Evolutionary conservation across 768 basidiomycete species (phyloP), one percentile per base, ranked within the genome.

Genomic region (Xerocomellus chrysenteron): DNA sequence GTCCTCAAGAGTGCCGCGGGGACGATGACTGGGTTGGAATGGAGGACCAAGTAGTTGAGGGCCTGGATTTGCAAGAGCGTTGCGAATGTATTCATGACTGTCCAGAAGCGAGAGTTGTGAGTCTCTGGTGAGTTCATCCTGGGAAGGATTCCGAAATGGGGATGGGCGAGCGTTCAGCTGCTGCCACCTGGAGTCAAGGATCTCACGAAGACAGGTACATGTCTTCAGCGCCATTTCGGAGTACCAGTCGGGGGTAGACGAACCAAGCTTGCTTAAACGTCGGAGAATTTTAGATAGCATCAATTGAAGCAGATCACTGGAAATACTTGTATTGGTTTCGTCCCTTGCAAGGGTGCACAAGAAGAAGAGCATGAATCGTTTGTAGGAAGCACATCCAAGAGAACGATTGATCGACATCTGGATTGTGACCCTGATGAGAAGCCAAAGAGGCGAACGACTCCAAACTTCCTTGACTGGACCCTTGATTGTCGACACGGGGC

Each of bases 351-450:
- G 45, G 24, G 58, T 44, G 2, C 72, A 62, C 33, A 76, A 55
- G 50, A 81, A 66, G 50, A 74, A 81, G 2, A 77, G 53, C 61
- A 80, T 74, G 65, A 83, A 83, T 10, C 37, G 12, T 50, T 83
- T 83, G 67, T 84, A 83, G 1, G 63, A 66, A 8, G 41, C 41
- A 14, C 54, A 5, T 19, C 56, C 58, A 35, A 55, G 26, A 10
- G 45, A 50, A 5, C 54, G 49, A 52, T 51, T 39, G 3, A 70
- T 19, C 0, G 68, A 55, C 8, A 55, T 67, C 37, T 75, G 74
- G 17, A 74, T 47, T 13, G 64, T 50, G 2, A 76, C 60, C 37
- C 68, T 65, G 32, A 73, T 49, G 11, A 72, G 41, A 30, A 73
- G 66, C 74, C 74, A 76, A n/a, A 74, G 53, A 8, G 71, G 55